Evolutionary conservation across 768 basidiomycete genomes (phyloP), one percentile per base, ranked within the genome.

Genomic region (Inosperma sp.): DNA sequence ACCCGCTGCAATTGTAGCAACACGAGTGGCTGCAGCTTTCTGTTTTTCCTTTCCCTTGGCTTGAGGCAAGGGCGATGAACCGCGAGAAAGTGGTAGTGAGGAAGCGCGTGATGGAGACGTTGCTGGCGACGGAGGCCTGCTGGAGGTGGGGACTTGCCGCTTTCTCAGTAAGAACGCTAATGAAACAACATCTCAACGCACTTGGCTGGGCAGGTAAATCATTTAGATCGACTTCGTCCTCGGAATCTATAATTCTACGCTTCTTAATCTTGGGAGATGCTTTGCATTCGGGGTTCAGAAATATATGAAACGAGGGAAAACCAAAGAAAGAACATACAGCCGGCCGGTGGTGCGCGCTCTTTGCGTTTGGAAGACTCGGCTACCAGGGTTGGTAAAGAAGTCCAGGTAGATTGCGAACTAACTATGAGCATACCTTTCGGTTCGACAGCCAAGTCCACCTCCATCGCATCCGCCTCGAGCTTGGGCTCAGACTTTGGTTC

Each of bases 211-310:
- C 41, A 10, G 50, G 54, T 2, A 22, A 9, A 49, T 54, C 52
- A 30, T 58, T 56, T 19, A 51, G 42, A 23, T 67, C 69, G 6
- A 70, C 64, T 34, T 81, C 83, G 17, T 81, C 77, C 26, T 81
- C 82, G 0, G 80, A 82, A 26, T 77, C 69, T 5, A 78, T 58
- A 22, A 82, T 72, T 49, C 75, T 75, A 42, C 81, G 68, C 59
- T 72, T 79, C 66, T 85, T 84, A 6, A 66, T 29, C 41, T 61
- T 72, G 8, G 67, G 62, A 22, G 59, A 65, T 53, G 68, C 73
- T 51, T 27, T 13, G 31, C 3, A 31, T 29, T 5, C n/a, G n/a
- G n/a, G n/a, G n/a, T n/a, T n/a, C n/a, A n/a, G n/a, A 14, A 36
- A 44, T 13, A 7, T 22, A 27, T n/a, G 33, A 21, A 16, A 29